These are phyloP conservation scores for Benincasa hispida DNA, from an alignment of 306 rosid genomes.

Conservation along the genomic window DNA sequence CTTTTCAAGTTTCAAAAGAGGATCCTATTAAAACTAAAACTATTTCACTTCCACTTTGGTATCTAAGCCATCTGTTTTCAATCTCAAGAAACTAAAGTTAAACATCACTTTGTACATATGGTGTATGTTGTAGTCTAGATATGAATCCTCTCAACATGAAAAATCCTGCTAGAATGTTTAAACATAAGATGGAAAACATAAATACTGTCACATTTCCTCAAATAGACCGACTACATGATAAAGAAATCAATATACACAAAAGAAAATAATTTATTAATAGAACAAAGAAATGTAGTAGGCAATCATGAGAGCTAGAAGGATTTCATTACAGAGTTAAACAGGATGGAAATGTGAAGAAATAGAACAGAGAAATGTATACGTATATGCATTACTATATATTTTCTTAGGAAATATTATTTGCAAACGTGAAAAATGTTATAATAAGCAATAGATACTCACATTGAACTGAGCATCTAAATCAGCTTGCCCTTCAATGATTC, in stretches of 20 bases:
- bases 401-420: background rate
- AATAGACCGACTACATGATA: too few species aligned
- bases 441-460: conserved; percentile 29
- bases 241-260: background rate
- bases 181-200: background rate
- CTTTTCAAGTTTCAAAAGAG: background rate
- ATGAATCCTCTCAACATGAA: background rate
- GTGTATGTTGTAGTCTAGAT: background rate
- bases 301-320: background rate
- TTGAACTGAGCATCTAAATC: conserved; percentile 75
- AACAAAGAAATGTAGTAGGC: background rate
- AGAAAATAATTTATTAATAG: background rate
- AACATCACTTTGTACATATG: background rate
- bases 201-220: background rate
- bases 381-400: background rate
- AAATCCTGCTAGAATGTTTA: background rate
- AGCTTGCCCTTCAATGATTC: conserved; percentile 91
- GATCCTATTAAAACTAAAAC: background rate
- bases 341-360: background rate
- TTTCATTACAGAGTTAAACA: background rate
- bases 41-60: background rate
- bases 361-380: background rate
- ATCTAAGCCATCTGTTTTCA: background rate
- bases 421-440: background rate
- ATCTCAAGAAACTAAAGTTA: background rate